Base-by-base conservation (phyloP, 2,329 filamentous ascomycete species). In the Aspergillus arachidicola region DNA sequence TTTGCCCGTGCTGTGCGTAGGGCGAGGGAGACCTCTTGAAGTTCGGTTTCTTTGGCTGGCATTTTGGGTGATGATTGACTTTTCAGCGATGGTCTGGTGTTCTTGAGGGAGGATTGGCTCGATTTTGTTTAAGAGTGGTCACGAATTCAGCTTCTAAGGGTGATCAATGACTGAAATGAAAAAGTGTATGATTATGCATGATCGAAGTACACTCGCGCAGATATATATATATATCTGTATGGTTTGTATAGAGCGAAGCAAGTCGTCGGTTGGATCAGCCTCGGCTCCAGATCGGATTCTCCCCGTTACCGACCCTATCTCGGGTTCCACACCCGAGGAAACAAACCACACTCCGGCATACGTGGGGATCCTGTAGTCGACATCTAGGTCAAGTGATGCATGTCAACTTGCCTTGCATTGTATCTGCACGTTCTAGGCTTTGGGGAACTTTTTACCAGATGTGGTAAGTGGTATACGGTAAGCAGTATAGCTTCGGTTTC, bases 111-210 rank as follows among this genome's bases (percentile, higher is more conserved):
- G 14, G 34, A 36, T 36, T 36, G 6, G 34, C 12, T 6, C 4
- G 34, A 5, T 6, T 36, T 36, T 36, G 5, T 6, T 16, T 16
- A 1, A 28, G 12, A 16, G 34, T 36, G 14, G 34, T 16, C 12
- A 14, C 14, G 2, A 16, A 16, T 1, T 3, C 14, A 3, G 12
- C 34, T 0, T 23, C 23, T 23, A 23, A 23, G 3, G 23, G 2
- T 1, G 2, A 23, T 23, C 2, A 2, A 23, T 23, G 23, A 23
- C 2, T 23, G 23, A 3, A 2, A 3, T 23, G 2, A 3, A 3
- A 3, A 23, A 23, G 2, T 23, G 5, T 36, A 36, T 1, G 14
- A 36, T 6, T 36, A 1, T 36, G 12, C 14, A 16, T 16, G 6
- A 2, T 1, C 0, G 2, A 36, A 6, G 14, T 36, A 6, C 14